phyloP scores from a whole-genome alignment of 2,329 filamentous ascomycete species.

The Xylaria sp. region DNA sequence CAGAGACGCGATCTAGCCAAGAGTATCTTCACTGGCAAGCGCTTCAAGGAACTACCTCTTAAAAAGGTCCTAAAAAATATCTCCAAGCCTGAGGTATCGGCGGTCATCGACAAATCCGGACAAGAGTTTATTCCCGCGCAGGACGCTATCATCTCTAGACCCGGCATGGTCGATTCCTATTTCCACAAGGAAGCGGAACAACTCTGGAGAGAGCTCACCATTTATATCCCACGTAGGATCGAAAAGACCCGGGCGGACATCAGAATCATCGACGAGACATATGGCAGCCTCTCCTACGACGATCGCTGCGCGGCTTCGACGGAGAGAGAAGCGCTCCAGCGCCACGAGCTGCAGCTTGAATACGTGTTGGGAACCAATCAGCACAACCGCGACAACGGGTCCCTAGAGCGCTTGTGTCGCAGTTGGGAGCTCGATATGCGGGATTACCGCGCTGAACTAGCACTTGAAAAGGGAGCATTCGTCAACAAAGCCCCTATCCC shows the following conservation, averaged over 20 bases:
- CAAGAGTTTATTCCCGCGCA: not conserved
- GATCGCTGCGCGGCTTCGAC: not conserved
- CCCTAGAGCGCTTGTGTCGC: not conserved
- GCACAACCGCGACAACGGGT: not conserved
- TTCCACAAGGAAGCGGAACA: not conserved
- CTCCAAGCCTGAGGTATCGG: not conserved
- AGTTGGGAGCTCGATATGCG: constrained; percentile 31
- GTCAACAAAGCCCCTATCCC: constrained; percentile 1
- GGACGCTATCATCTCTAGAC: not conserved
- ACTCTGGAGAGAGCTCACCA: not conserved
- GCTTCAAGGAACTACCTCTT: not conserved
- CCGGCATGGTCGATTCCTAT: constrained; percentile 1
- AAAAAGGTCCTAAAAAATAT: constrained; percentile 7
- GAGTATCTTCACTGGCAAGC: not conserved
- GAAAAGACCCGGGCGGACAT: not conserved
- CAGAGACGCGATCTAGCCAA: not conserved
- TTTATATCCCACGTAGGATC: not conserved
- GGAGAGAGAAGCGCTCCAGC: not conserved
- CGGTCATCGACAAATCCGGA: too few relatives aligned
- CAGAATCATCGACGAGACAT: not conserved
- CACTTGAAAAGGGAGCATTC: not conserved
- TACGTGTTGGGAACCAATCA: constrained; percentile 6
- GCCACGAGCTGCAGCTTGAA: not conserved
- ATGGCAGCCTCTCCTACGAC: not conserved
- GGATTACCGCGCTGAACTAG: constrained; percentile 8